These are phyloP conservation scores for Grammothele lineata DNA, from an alignment of 768 basidiomycete species.

Conservation along the genomic window DNA sequence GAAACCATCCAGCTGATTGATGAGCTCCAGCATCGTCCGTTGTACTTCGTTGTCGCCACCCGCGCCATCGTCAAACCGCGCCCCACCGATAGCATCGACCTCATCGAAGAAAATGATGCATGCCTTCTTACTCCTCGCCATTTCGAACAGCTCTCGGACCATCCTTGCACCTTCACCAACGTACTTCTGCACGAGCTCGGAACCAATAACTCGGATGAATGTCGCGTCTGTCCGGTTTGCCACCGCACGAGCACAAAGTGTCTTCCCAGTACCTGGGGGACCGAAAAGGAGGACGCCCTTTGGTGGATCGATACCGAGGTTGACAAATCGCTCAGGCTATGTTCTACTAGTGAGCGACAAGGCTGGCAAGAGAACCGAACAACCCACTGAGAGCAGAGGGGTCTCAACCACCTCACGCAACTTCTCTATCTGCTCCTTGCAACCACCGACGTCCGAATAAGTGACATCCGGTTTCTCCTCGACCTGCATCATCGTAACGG, in stretches of 20 bases:
- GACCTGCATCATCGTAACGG: constrained; percentile 99
- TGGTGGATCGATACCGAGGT: constrained; percentile 97
- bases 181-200: constrained; percentile 99
- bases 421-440: constrained; percentile 99
- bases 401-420: constrained; percentile 97
- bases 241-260: constrained; percentile 95
- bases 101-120: constrained; percentile 99
- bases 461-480: constrained; percentile 99
- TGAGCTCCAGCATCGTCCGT: constrained; percentile 97
- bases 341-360: not conserved
- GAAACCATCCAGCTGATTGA: constrained; percentile 98
- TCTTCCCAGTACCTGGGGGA: constrained; percentile 97
- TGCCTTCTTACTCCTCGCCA: constrained; percentile 98
- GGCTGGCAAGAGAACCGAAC: not conserved
- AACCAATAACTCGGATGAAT: constrained; percentile 98
- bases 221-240: constrained; percentile 98
- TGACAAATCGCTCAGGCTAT: constrained; percentile 98
- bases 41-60: constrained; percentile 99
- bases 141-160: constrained; percentile 98
- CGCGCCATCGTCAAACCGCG: constrained; percentile 96
- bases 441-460: constrained; percentile 96
- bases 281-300: constrained; percentile 97
- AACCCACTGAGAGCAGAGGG: constrained; percentile 82
- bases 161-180: constrained; percentile 98
- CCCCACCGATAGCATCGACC: constrained; percentile 97